A percentile compares a stretch with the other conserved stretches of the same genome.
Conservation (phyloP, 805 yeast species). For the Saccharomycopsis selenospora region DNA sequence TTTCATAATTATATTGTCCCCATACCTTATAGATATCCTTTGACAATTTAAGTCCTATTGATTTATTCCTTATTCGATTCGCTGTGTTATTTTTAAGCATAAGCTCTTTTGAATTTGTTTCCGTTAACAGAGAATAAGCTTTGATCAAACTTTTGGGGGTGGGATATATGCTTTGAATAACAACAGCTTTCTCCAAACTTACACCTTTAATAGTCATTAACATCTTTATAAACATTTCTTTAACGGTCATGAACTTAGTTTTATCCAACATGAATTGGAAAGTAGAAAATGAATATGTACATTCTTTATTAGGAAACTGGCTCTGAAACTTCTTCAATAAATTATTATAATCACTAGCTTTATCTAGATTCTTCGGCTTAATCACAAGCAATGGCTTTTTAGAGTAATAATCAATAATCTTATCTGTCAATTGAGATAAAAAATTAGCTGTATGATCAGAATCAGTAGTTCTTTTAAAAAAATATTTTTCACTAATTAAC, state of each 20-base stretch:
- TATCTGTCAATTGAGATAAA: slow-evolving; percentile 42
- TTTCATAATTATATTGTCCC: slow-evolving; percentile 11
- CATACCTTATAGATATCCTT: slow-evolving; percentile 17
- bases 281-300: slow-evolving; percentile 41
- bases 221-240: slow-evolving; percentile 69
- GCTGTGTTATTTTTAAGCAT: slow-evolving; percentile 7
- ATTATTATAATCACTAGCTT: slow-evolving; percentile 43
- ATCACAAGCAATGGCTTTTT: slow-evolving; percentile 39
- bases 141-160: slow-evolving; percentile 61
- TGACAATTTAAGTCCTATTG: slow-evolving; percentile 17
- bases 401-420: slow-evolving; percentile 35
- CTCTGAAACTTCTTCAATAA: slow-evolving; percentile 37
- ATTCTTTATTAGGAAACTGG: slow-evolving; percentile 37
- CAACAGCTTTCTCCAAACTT: slow-evolving; percentile 76
- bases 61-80: slow-evolving; percentile 14
- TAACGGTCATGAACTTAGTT: slow-evolving; percentile 58
- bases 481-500: slow-evolving; percentile 58
- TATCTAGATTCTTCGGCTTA: slow-evolving; percentile 42
- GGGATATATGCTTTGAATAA: slow-evolving; percentile 60
- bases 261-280: slow-evolving; percentile 69
- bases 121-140: slow-evolving; percentile 30
- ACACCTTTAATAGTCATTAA: slow-evolving; percentile 76
- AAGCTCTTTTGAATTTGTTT: slow-evolving; percentile 7
- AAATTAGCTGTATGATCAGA: slow-evolving; percentile 69
- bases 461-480: slow-evolving; percentile 57